Conservation (phyloP, 192 early-diverging fungal genomes). For the Gorgonomyces haynaldii region DNA sequence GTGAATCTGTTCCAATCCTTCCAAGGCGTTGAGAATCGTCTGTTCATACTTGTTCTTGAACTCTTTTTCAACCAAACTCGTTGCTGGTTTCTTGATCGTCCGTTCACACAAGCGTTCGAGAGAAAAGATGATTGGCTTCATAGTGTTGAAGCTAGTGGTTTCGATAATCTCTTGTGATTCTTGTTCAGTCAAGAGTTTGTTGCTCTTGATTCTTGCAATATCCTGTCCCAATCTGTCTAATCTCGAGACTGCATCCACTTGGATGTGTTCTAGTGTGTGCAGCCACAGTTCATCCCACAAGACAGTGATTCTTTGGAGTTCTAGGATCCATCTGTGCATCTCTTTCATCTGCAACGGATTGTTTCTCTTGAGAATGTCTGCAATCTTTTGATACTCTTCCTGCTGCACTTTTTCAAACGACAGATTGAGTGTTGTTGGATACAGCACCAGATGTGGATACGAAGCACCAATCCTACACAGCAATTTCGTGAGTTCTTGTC, state of each 20-base stretch:
- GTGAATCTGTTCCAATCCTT: constrained; percentile 28
- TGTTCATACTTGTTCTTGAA: constrained; percentile 45
- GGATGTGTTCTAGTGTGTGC: constrained; percentile 49
- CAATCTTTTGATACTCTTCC: constrained; percentile 3
- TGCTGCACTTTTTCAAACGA: background rate
- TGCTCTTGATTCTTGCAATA: constrained; percentile 34
- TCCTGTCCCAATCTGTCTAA: constrained; percentile 47
- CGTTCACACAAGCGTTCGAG: constrained; percentile 41
- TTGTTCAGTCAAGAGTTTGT: constrained; percentile 16
- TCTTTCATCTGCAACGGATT: constrained; percentile 34
- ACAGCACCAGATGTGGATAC: constrained; percentile 57
- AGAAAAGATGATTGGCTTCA: constrained; percentile 43
- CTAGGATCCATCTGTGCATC: constrained; percentile 41
- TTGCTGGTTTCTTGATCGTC: constrained; percentile 21
- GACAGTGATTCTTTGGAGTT: constrained; percentile 59
- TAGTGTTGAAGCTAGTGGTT: constrained; percentile 38
- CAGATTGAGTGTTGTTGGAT: constrained; percentile 41
- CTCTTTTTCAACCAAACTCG: constrained; percentile 56
- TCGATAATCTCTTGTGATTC: constrained; percentile 33
- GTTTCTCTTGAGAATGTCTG: background rate
- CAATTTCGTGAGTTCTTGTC: constrained; percentile 36
- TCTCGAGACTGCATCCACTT: constrained; percentile 42
- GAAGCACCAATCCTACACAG: constrained; percentile 46
- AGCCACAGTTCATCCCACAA: constrained; percentile 75
- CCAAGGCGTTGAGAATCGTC: constrained; percentile 42